Conservation (phyloP, 2,329 filamentous ascomycete species). For the Microdochium trichocladiopsis region DNA sequence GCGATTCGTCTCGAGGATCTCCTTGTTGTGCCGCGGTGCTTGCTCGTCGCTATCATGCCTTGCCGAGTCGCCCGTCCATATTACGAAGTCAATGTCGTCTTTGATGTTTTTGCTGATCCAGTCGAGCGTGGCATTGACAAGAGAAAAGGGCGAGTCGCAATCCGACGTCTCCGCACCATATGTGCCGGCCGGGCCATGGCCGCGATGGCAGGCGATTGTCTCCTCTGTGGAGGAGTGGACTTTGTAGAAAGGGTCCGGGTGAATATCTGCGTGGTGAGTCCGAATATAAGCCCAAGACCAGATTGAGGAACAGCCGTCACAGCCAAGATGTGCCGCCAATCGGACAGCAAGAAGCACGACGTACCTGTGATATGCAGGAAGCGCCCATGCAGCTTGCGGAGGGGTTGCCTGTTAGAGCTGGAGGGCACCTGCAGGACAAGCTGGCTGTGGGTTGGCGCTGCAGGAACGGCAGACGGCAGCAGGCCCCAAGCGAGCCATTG, state of each 20-base stretch:
- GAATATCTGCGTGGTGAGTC: slow-evolving; percentile 66
- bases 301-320: slow-evolving; percentile 4
- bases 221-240: slow-evolving; percentile 64
- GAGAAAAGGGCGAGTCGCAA: slow-evolving; percentile 75
- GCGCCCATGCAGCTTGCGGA: slow-evolving; percentile 55
- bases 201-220: slow-evolving; percentile 70
- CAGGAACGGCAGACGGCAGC: neutral
- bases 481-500: neutral
- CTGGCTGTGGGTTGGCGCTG: neutral
- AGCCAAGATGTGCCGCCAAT: slow-evolving; percentile 3
- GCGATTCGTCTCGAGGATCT: slow-evolving; percentile 74
- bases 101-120: slow-evolving; percentile 78
- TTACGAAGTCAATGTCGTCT: slow-evolving; percentile 77
- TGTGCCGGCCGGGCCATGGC: slow-evolving; percentile 66
- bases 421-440: neutral
- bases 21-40: slow-evolving; percentile 64
- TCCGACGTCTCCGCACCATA: slow-evolving; percentile 83
- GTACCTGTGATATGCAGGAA: slow-evolving; percentile 87
- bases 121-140: slow-evolving; percentile 82
- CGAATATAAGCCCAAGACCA: no score
- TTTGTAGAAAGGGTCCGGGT: slow-evolving; percentile 86
- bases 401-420: slow-evolving; percentile 6
- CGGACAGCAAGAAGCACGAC: slow-evolving; percentile 2
- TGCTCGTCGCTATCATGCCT: slow-evolving; percentile 83
- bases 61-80: slow-evolving; percentile 89